Evolutionary conservation across 768 basidiomycete species (phyloP).

Genomic region (Lentinula sp.): DNA sequence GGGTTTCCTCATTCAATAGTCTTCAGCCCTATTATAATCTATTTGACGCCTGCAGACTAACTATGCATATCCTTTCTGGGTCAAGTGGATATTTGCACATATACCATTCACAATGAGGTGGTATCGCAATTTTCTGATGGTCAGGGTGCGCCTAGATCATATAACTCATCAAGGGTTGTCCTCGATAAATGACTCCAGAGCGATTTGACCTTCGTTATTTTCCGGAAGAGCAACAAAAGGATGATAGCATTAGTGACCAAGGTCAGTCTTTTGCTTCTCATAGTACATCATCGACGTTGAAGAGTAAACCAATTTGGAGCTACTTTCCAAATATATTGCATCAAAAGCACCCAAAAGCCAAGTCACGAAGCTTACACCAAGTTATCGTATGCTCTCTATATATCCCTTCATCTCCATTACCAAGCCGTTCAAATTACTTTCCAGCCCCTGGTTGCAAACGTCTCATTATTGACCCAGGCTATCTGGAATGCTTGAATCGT

Average conservation of each 20-base stretch:
- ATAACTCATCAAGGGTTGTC: not conserved
- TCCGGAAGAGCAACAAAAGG: slow-evolving; percentile 32
- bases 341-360: slow-evolving; percentile 43
- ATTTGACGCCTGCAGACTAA: slow-evolving; percentile 22
- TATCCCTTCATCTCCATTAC: not conserved
- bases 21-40: not conserved
- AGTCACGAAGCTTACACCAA: slow-evolving; percentile 40
- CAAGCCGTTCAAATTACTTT: no score
- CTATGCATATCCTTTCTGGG: slow-evolving; percentile 33
- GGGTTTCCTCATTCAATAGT: slow-evolving; percentile 1
- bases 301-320: slow-evolving; percentile 19
- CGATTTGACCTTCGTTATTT: slow-evolving; percentile 30
- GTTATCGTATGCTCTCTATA: slow-evolving; percentile 34
- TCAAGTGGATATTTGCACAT: slow-evolving; percentile 49
- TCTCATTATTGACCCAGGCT: slow-evolving; percentile 55
- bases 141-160: slow-evolving; percentile 26
- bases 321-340: slow-evolving; percentile 39
- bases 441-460: slow-evolving; percentile 59
- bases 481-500: slow-evolving; percentile 44
- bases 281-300: not conserved
- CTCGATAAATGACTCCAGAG: slow-evolving; percentile 19
- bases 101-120: slow-evolving; percentile 42
- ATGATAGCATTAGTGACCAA: slow-evolving; percentile 22
- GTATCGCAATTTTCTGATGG: slow-evolving; percentile 45
- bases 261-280: slow-evolving; percentile 16